A percentile compares a stretch with the other conserved stretches of the same genome.
Evolutionary conservation across 371 early-diverging fungal genomes (phyloP).

Genomic region (Haplosporangium sp.): DNA sequence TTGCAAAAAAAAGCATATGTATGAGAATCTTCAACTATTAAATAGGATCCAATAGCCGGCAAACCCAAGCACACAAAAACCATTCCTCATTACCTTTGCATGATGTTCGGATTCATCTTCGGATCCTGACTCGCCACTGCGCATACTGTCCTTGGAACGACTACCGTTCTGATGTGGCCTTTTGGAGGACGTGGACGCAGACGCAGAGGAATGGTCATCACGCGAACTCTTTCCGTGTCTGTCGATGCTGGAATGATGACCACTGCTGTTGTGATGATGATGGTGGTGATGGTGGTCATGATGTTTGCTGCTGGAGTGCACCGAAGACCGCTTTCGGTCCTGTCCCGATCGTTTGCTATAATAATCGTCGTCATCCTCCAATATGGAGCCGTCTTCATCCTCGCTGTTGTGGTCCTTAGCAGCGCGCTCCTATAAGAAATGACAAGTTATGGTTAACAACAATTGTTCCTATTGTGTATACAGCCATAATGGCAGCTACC

Average conservation of each 20-base stretch:
- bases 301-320: slow-evolving; percentile 9
- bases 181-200: slow-evolving; percentile 10
- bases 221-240: slow-evolving; percentile 15
- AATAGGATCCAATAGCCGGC: too few relatives aligned
- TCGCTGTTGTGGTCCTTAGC: slow-evolving; percentile 46
- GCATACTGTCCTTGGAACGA: slow-evolving; percentile 1
- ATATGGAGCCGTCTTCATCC: slow-evolving; percentile 52
- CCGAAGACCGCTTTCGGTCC: slow-evolving; percentile 10
- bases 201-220: slow-evolving; percentile 12
- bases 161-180: slow-evolving; percentile 27
- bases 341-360: slow-evolving; percentile 19
- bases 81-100: slow-evolving; percentile 15
- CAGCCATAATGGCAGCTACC: too few relatives aligned
- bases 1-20: neutral
- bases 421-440: slow-evolving; percentile 24
- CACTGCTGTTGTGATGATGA: slow-evolving; percentile 8
- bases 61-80: too few relatives aligned
- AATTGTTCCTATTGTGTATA: neutral
- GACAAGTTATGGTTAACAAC: neutral
- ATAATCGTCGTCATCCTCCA: slow-evolving; percentile 54
- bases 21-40: neutral
- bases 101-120: slow-evolving; percentile 25
- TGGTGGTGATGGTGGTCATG: slow-evolving; percentile 5
- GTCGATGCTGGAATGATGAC: slow-evolving; percentile 13
- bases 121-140: slow-evolving; percentile 12